phyloP scores from a whole-genome alignment of 352 stramenopile genomes.

The Elongisporangium anandrum region DNA sequence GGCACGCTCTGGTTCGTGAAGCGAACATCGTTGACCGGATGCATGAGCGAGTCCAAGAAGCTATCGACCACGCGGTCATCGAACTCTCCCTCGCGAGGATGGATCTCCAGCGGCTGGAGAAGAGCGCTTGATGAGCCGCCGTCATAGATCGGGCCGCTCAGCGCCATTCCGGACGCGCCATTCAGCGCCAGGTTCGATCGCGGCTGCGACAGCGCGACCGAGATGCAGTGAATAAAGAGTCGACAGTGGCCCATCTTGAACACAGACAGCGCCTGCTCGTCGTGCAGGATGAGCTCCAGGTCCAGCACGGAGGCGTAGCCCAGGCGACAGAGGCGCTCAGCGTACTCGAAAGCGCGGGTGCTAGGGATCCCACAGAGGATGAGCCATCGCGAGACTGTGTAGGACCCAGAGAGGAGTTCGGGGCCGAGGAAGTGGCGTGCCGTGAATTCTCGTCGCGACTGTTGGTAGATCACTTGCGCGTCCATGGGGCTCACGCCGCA shows the following conservation, averaged over 20 bases:
- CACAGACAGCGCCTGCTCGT: constrained; percentile 34
- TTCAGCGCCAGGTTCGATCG: constrained; percentile 13
- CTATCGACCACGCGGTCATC: constrained; percentile 52
- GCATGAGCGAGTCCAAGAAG: constrained; percentile 53
- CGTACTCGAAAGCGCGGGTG: constrained; percentile 42
- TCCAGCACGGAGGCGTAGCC: constrained; percentile 56
- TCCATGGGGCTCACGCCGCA: constrained; percentile 37
- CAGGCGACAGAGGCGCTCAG: constrained; percentile 47
- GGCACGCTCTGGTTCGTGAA: background rate
- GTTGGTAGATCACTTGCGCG: constrained; percentile 40
- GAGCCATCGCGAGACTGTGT: constrained; percentile 62
- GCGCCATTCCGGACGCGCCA: constrained; percentile 8
- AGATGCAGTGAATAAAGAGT: constrained; percentile 40
- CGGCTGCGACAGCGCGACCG: constrained; percentile 16
- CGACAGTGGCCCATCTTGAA: constrained; percentile 44
- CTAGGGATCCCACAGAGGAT: constrained; percentile 48
- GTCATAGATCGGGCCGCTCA: constrained; percentile 17
- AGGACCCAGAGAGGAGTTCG: constrained; percentile 22
- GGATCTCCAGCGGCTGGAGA: constrained; percentile 46
- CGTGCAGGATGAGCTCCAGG: constrained; percentile 52
- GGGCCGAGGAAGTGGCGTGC: constrained; percentile 33
- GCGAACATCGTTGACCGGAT: constrained; percentile 5
- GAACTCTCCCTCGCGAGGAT: constrained; percentile 20
- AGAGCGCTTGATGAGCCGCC: constrained; percentile 16
- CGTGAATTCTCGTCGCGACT: constrained; percentile 39